Conservation (phyloP, 495 filamentous ascomycete genomes). For the Penicillium turbatum region DNA sequence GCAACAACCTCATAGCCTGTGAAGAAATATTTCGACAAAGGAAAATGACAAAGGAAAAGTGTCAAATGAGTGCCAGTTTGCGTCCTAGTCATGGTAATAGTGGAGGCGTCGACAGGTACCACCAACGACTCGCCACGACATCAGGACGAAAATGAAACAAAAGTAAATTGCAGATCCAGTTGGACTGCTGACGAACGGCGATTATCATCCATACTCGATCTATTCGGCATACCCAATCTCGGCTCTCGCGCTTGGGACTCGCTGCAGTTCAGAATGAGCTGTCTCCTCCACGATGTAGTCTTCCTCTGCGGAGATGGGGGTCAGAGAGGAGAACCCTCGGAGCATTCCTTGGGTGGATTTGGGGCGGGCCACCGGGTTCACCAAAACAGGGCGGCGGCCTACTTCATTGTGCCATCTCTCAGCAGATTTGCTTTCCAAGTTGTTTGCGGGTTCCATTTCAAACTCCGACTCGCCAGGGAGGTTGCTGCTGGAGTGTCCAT, state of each 20-base stretch:
- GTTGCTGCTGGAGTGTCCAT: conserved; percentile 36
- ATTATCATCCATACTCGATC: background rate
- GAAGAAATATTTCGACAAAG: conserved; percentile 6
- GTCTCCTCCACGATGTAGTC: conserved; percentile 39
- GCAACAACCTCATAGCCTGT: background rate
- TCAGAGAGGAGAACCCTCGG: conserved; percentile 50
- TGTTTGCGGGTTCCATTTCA: conserved; percentile 20
- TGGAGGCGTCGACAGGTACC: background rate
- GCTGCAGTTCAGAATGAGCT: conserved; percentile 42
- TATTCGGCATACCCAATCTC: conserved; percentile 53
- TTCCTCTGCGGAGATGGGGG: conserved; percentile 41
- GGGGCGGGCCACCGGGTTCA: conserved; percentile 43
- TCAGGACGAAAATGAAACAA: background rate
- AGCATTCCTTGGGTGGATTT: conserved; percentile 67
- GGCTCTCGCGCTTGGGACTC: conserved; percentile 62
- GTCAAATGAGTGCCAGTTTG: conserved; percentile 31
- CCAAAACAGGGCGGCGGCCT: conserved; percentile 50
- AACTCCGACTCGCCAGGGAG: conserved; percentile 31
- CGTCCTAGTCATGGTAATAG: conserved; percentile 17
- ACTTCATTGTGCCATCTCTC: conserved; percentile 52
- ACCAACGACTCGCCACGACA: background rate
- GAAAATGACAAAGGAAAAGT: conserved; percentile 29
- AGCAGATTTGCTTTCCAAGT: conserved; percentile 23
- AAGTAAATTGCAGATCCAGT: conserved; percentile 1
- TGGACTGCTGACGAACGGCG: background rate